These are phyloP conservation scores for Aspergillus nidulans DNA, from an alignment of 495 filamentous ascomycete genomes.

Conservation along the genomic window DNA sequence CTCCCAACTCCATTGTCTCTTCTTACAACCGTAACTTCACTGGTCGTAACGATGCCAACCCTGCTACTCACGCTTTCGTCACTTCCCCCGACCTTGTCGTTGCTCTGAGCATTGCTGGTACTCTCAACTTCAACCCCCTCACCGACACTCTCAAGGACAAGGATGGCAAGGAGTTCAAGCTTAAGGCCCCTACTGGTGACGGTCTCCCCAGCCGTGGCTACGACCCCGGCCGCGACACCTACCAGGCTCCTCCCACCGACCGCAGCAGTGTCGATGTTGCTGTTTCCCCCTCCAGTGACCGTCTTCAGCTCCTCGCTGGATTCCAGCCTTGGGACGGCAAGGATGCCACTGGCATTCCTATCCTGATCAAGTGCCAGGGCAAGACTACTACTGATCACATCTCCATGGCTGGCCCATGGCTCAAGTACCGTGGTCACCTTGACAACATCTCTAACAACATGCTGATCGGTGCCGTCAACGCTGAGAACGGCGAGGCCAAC, in stretches of 20 bases:
- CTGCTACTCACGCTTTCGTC: conserved; percentile 96
- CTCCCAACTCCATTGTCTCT: conserved; percentile 91
- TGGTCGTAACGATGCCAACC: conserved; percentile 98
- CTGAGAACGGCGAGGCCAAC: conserved; percentile 95
- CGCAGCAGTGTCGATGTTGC: conserved; percentile 67
- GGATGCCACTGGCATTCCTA: conserved; percentile 81
- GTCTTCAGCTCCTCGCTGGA: conserved; percentile 84
- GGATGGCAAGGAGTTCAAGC: conserved; percentile 94
- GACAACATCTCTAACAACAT: conserved; percentile 99
- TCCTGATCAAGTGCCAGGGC: conserved; percentile 95
- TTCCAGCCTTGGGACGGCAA: conserved; percentile 93
- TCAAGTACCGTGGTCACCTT: conserved; percentile 99
- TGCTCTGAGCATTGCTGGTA: conserved; percentile 84
- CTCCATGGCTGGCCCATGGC: conserved; percentile 92
- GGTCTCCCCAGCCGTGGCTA: conserved; percentile 80
- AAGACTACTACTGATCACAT: conserved; percentile 99
- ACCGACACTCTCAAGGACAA: conserved; percentile 92
- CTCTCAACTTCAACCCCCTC: conserved; percentile 93
- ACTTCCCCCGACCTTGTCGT: conserved; percentile 97
- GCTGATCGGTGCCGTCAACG: conserved; percentile 96
- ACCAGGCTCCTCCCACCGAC: conserved; percentile 90
- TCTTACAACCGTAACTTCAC: conserved; percentile 99
- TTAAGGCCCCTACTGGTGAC: conserved; percentile 72
- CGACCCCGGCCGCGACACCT: conserved; percentile 91
- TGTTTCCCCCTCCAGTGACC: conserved; percentile 86